phyloP scores from a whole-genome alignment of 1,284 basidiomycete species.

The Malassezia japonica region DNA sequence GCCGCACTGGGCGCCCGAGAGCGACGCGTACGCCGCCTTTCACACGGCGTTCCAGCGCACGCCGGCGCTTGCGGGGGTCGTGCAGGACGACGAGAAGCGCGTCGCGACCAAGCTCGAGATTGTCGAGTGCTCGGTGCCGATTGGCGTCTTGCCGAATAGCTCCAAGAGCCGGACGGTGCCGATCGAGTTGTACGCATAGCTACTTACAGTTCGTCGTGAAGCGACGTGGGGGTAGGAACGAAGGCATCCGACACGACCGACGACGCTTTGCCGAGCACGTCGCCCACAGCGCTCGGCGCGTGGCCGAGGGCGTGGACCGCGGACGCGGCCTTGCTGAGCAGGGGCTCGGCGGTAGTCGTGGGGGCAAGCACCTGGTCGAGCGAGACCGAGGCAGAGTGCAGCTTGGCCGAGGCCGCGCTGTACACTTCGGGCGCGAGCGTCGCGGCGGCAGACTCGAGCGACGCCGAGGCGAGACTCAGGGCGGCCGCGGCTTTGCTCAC shows the following conservation, averaged over 20 bases:
- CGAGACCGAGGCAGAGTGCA: neutral
- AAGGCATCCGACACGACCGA: too few relatives aligned
- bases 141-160: slow-evolving; percentile 34
- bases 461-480: neutral
- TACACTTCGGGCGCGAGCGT: neutral
- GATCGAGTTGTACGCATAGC: slow-evolving; percentile 30
- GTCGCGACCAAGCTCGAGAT: slow-evolving; percentile 24
- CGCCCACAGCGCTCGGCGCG: too few relatives aligned
- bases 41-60: slow-evolving; percentile 27
- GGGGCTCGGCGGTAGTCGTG: neutral
- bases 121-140: slow-evolving; percentile 42
- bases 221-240: too few relatives aligned
- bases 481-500: neutral
- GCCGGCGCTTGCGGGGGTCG: slow-evolving; percentile 14
- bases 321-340: too few relatives aligned
- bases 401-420: neutral
- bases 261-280: too few relatives aligned
- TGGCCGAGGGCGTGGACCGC: too few relatives aligned
- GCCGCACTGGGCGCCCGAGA: slow-evolving; percentile 24
- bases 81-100: neutral
- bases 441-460: neutral
- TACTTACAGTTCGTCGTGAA: slow-evolving; percentile 1
- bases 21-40: slow-evolving; percentile 35
- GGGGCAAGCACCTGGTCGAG: neutral
- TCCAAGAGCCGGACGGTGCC: slow-evolving; percentile 28